These are phyloP conservation scores for Trichoderma simmonsii DNA, from an alignment of 2,329 filamentous ascomycete species.

Conservation along the genomic window DNA sequence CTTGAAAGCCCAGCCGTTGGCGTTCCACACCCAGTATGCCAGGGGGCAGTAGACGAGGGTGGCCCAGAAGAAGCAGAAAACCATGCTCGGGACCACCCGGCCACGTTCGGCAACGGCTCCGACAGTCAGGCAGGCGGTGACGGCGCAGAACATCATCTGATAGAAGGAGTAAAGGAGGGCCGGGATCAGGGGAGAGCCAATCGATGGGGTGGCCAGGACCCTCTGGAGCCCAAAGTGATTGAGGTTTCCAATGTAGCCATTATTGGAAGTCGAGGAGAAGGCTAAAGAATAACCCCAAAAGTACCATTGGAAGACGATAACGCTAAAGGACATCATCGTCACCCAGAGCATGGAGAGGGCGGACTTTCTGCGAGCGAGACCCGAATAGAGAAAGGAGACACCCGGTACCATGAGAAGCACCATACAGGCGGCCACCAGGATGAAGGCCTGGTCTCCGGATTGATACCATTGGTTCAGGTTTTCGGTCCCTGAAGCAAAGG, in stretches of 20 bases:
- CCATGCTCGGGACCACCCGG: slow-evolving; percentile 86
- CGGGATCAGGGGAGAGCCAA: slow-evolving; percentile 82
- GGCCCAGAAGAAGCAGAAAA: slow-evolving; percentile 95
- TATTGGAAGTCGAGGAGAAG: slow-evolving; percentile 77
- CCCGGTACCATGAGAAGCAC: slow-evolving; percentile 96
- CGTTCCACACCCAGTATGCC: slow-evolving; percentile 95
- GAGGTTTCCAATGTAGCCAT: slow-evolving; percentile 88
- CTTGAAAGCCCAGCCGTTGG: slow-evolving; percentile 86
- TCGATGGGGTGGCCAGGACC: slow-evolving; percentile 78
- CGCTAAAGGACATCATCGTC: slow-evolving; percentile 87
- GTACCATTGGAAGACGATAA: slow-evolving; percentile 98
- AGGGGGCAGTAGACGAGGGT: slow-evolving; percentile 97
- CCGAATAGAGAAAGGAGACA: slow-evolving; percentile 95
- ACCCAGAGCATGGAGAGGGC: slow-evolving; percentile 97
- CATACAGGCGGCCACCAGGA: slow-evolving; percentile 85
- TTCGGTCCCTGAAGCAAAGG: slow-evolving; percentile 56
- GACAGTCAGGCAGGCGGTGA: slow-evolving; percentile 86
- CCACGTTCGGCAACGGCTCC: slow-evolving; percentile 93
- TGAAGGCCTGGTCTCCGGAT: slow-evolving; percentile 89
- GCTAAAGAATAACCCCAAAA: slow-evolving; percentile 98
- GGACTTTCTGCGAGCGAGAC: slow-evolving; percentile 94
- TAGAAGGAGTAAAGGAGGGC: slow-evolving; percentile 93
- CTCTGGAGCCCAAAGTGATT: slow-evolving; percentile 85
- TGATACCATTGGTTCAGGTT: slow-evolving; percentile 97
- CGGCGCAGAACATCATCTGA: slow-evolving; percentile 97